Base-by-base conservation (phyloP, 345 rosid genomes). In the Laguncularia racemosa region DNA sequence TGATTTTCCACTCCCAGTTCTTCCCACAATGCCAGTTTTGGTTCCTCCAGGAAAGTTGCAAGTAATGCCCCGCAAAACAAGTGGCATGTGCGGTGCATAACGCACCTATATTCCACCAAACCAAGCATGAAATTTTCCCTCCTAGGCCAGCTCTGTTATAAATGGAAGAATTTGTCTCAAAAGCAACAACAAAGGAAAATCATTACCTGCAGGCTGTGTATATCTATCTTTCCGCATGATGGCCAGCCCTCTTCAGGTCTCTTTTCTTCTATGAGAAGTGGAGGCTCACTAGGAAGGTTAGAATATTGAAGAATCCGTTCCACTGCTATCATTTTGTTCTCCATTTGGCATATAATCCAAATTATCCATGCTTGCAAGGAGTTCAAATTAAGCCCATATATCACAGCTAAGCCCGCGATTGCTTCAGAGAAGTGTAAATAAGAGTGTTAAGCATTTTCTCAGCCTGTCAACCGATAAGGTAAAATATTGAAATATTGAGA, bases 341-440 rank as follows among this genome's bases (percentile, higher is more conserved):
- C 95, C 28, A 79, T 58, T 58, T 57, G 61, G 73, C 93, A 88
- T 12, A 84, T 75, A 54, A 58, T 79, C 95, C 93, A 83, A 55
- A 89, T 81, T 18, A 89, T 69, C 78, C 55, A 55, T 63, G 81
- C 88, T 86, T 83, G 97, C 49, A 78, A 23, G 54, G 50, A 77
- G 68, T 85, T 85, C 55, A 92, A 77, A 61, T 58, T 86, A 46
- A 92, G 87, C 55, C 93, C 97, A 63, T 92, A 89, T 9, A 89
- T 89, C 53, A 86, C 95, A 2, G 91, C 88, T 60, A 92, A 70
- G 28, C 98, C 97, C 0, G 95, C 98, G 51, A 89, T 80, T 61
- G 80, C 98, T 89, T 45, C 46, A 47, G 48, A 14, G 14, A 0
- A 51, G 23, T 52, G 14, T 1, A 51, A 50, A 86, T 53, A 82